Conservation (phyloP, 495 filamentous ascomycete genomes). For the Mytilinidion resinicola region DNA sequence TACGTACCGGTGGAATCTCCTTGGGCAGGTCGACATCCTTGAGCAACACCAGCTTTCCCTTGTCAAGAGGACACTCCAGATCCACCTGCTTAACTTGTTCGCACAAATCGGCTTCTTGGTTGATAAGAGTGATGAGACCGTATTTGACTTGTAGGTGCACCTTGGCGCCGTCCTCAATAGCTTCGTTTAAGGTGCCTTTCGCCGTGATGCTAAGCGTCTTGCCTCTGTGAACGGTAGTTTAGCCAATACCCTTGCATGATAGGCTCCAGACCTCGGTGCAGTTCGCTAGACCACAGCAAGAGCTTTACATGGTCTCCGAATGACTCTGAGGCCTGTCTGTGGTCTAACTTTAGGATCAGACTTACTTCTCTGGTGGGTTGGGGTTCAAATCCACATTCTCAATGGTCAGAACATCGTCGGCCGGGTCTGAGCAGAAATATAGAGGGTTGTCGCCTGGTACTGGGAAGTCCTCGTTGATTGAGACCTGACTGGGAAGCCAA, state of each 20-base stretch:
- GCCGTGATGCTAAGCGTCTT: constrained; percentile 72
- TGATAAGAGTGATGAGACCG: constrained; percentile 83
- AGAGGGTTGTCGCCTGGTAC: constrained; percentile 75
- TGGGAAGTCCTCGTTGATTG: constrained; percentile 31
- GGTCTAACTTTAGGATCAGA: constrained; percentile 16
- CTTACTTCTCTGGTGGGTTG: constrained; percentile 85
- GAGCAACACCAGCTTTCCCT: constrained; percentile 61
- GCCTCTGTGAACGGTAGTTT: constrained; percentile 51
- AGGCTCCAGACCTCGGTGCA: too few species aligned
- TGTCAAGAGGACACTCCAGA: constrained; percentile 77
- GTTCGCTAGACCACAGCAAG: not conserved
- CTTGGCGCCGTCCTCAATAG: constrained; percentile 68
- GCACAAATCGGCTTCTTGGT: constrained; percentile 72
- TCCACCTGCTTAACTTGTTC: constrained; percentile 83
- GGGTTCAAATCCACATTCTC: constrained; percentile 71
- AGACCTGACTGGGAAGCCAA: constrained; percentile 25
- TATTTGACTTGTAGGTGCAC: constrained; percentile 85
- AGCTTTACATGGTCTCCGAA: not conserved
- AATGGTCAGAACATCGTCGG: constrained; percentile 60
- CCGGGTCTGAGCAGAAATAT: constrained; percentile 61
- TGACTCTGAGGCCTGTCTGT: not conserved
- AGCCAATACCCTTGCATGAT: too few species aligned
- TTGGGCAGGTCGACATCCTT: constrained; percentile 82
- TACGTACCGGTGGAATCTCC: constrained; percentile 80
- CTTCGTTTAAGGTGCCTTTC: constrained; percentile 59